Percentiles rank a stretch among this genome's conserved stretches.
Conservation (phyloP, 139 green algal species). For the Micromonas pusilla region DNA sequence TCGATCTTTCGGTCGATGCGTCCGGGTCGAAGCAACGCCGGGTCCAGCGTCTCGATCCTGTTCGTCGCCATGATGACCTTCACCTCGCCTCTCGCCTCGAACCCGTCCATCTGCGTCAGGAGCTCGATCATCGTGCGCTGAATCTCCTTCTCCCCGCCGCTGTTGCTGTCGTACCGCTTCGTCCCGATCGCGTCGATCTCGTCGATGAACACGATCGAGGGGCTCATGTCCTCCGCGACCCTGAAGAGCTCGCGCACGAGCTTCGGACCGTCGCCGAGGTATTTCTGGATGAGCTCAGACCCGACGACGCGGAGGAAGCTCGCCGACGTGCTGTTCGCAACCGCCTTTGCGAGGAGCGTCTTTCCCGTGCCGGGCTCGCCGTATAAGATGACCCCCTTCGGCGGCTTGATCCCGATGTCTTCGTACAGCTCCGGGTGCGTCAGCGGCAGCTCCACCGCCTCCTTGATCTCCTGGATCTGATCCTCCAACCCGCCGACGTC, state of each 20-base stretch:
- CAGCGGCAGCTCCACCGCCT: slow-evolving; percentile 98
- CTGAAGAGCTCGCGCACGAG: slow-evolving; percentile 95
- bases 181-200: slow-evolving; percentile 98
- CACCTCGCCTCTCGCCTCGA: slow-evolving; percentile 88
- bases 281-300: slow-evolving; percentile 98
- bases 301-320: slow-evolving; percentile 96
- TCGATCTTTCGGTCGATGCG: slow-evolving; percentile 92
- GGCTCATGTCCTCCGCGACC: slow-evolving; percentile 87
- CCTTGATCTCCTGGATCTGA: slow-evolving; percentile 98
- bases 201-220: slow-evolving; percentile 98
- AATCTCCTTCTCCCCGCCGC: slow-evolving; percentile 92
- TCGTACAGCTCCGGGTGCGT: slow-evolving; percentile 99
- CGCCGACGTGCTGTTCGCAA: slow-evolving; percentile 90
- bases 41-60: slow-evolving; percentile 93
- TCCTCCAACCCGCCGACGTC: slow-evolving; percentile 92
- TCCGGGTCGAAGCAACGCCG: slow-evolving; percentile 89
- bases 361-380: slow-evolving; percentile 94
- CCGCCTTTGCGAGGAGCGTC: slow-evolving; percentile 94
- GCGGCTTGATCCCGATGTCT: slow-evolving; percentile 99
- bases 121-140: slow-evolving; percentile 98
- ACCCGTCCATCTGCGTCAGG: slow-evolving; percentile 96
- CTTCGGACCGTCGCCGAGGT: slow-evolving; percentile 96
- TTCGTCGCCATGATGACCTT: slow-evolving; percentile 99
- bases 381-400: slow-evolving; percentile 98
- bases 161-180: slow-evolving; percentile 88